Evolutionary conservation across 179 eudicot genomes (phyloP).

Genomic region (Patellifolia procumbens): DNA sequence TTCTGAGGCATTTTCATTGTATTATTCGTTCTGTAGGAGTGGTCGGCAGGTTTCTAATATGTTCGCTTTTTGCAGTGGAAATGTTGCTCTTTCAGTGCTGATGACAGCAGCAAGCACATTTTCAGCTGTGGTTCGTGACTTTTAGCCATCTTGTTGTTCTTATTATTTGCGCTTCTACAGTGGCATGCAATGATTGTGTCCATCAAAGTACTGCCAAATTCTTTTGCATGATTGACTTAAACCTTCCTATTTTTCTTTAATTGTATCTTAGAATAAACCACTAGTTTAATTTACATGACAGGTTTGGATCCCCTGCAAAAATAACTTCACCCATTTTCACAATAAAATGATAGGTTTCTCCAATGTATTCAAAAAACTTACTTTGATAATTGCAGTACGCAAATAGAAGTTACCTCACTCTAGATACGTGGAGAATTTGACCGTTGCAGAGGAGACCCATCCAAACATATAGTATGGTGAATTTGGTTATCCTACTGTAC

Average conservation of each 20-base stretch:
- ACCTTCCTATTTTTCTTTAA: not conserved
- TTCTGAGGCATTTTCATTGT: not conserved
- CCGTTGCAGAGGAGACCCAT: not conserved
- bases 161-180: not conserved
- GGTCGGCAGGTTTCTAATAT: conserved; percentile 10
- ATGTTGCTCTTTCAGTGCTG: conserved; percentile 87
- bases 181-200: not conserved
- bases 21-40: not conserved
- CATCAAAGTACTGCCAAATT: not conserved
- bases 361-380: not conserved
- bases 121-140: conserved; percentile 73
- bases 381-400: not conserved
- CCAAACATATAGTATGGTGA: not conserved
- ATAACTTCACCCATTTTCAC: not conserved
- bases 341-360: not conserved
- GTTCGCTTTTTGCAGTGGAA: conserved; percentile 55
- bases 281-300: not conserved
- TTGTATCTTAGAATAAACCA: not conserved
- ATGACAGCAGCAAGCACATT: conserved; percentile 96
- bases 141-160: conserved; percentile 14
- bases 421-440: not conserved
- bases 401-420: not conserved
- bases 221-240: not conserved
- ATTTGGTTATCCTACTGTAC: not conserved
- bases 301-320: not conserved